phyloP scores from a whole-genome alignment of 768 basidiomycete genomes.

The Cyclocybe aegerita region DNA sequence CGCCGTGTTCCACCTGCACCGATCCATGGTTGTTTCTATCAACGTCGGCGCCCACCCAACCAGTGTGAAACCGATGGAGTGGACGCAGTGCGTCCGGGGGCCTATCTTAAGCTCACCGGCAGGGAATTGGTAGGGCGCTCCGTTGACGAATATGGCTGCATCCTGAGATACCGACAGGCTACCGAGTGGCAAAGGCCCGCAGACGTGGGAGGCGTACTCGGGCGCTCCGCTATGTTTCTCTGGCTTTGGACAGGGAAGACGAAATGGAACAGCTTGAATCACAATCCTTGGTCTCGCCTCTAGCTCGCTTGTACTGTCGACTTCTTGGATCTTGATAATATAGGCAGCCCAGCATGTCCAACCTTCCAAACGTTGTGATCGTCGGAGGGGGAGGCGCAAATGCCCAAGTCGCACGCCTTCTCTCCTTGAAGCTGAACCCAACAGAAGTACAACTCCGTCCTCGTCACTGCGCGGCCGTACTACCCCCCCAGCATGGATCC shows the following conservation, averaged over 20 bases:
- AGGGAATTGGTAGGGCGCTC: background rate
- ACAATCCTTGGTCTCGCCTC: background rate
- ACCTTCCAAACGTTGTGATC: slow-evolving; percentile 20
- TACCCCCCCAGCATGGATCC: slow-evolving; percentile 46
- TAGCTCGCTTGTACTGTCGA: background rate
- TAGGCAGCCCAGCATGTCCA: slow-evolving; percentile 12
- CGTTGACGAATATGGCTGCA: background rate
- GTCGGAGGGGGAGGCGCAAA: slow-evolving; percentile 57
- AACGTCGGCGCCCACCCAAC: no score
- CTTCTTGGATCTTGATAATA: background rate
- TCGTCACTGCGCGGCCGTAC: slow-evolving; percentile 54
- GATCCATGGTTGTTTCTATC: no score
- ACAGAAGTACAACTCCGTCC: slow-evolving; percentile 46
- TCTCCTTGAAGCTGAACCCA: slow-evolving; percentile 50
- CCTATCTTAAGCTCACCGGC: slow-evolving; percentile 8
- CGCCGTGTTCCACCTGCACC: no score
- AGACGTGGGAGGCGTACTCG: slow-evolving; percentile 6
- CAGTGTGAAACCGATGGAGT: background rate
- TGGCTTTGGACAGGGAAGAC: no score
- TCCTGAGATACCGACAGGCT: slow-evolving; percentile 2
- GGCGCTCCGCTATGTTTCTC: slow-evolving; percentile 1
- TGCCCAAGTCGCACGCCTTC: slow-evolving; percentile 37
- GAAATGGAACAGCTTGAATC: no score
- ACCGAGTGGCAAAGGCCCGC: background rate
- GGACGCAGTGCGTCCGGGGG: background rate